Conservation (phyloP, 768 basidiomycete species). For the Hebeloma cylindrosporum region DNA sequence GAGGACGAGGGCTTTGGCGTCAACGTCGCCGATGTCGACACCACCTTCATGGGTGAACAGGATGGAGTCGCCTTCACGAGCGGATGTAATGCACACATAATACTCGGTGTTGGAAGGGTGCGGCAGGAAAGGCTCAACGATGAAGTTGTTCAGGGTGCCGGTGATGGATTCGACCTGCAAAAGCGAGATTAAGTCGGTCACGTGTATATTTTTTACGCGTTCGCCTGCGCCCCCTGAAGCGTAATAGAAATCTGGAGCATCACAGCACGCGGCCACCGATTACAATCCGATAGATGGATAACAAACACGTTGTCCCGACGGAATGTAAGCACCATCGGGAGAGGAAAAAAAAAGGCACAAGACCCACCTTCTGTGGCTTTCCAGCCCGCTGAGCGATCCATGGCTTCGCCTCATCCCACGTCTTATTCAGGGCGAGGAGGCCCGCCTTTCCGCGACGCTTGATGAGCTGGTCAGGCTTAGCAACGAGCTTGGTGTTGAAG, state of each 20-base stretch:
- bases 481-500: conserved; percentile 84
- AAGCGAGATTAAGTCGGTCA: conserved; percentile 18
- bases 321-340: conserved; percentile 14
- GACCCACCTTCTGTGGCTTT: conserved; percentile 83
- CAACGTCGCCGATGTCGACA: conserved; percentile 98
- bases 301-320: conserved; percentile 11
- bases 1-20: conserved; percentile 92
- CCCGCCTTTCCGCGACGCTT: conserved; percentile 99
- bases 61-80: conserved; percentile 91
- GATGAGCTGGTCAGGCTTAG: conserved; percentile 98
- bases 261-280: conserved; percentile 4
- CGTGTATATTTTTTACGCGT: conserved; percentile 22
- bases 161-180: conserved; percentile 85
- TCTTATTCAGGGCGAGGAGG: conserved; percentile 90
- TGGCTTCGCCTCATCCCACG: conserved; percentile 79
- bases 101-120: conserved; percentile 93
- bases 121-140: conserved; percentile 98
- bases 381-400: conserved; percentile 92
- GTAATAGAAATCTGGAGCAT: neutral
- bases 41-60: conserved; percentile 99
- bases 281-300: conserved; percentile 21
- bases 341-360: conserved; percentile 17
- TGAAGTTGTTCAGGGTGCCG: conserved; percentile 97
- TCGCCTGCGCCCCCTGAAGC: neutral
- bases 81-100: conserved; percentile 97